These are phyloP conservation scores for Sporisorium sorghi DNA, from an alignment of 1,284 basidiomycete genomes.

Conservation along the genomic window DNA sequence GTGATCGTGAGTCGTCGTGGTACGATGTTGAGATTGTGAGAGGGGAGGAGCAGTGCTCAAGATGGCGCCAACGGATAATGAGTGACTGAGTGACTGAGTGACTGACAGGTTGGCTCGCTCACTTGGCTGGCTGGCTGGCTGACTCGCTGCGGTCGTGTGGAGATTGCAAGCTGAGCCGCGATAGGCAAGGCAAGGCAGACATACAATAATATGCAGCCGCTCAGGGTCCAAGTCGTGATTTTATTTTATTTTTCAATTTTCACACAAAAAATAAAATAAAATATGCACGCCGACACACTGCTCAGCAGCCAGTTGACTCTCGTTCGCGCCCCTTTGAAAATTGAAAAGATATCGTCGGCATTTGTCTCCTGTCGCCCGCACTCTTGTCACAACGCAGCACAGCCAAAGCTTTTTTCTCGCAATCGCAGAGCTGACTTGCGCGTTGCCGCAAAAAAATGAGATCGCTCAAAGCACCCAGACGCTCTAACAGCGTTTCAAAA, in stretches of 20 bases:
- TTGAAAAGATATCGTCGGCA: not conserved
- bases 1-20: not conserved
- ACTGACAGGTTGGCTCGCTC: not conserved
- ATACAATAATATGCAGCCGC: not conserved
- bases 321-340: not conserved
- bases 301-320: not conserved
- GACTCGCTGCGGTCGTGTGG: constrained; percentile 9
- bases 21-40: constrained; percentile 1
- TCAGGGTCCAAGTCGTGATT: constrained; percentile 10
- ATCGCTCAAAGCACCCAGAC: too few species aligned
- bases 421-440: constrained; percentile 1
- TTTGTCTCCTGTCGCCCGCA: not conserved
- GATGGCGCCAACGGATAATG: constrained; percentile 5
- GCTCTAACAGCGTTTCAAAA: not conserved
- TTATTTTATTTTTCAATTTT: not conserved
- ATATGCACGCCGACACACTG: constrained; percentile 9
- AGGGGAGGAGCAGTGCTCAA: not conserved
- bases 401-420: not conserved
- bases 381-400: not conserved
- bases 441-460: not conserved
- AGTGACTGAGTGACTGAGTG: not conserved
- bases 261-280: too few species aligned
- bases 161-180: constrained; percentile 7
- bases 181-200: constrained; percentile 1
- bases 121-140: not conserved